These are phyloP conservation scores for Uronychia setigera DNA, from an alignment of 73 alveolate genomes.

Conservation along the genomic window DNA sequence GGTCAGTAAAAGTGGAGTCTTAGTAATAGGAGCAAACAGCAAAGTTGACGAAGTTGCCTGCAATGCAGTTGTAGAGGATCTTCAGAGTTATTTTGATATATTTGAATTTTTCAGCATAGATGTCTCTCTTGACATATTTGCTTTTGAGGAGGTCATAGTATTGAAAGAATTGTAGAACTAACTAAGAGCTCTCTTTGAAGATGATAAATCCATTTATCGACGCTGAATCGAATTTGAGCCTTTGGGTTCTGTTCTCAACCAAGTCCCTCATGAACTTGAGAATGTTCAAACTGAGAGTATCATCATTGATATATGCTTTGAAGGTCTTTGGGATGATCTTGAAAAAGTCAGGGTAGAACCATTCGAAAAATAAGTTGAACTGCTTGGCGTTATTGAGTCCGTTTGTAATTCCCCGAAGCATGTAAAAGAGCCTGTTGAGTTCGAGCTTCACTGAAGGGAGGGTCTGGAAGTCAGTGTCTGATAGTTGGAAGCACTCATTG, in stretches of 20 bases:
- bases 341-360: slow-evolving; percentile 62
- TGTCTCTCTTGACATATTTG: slow-evolving; percentile 39
- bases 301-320: slow-evolving; percentile 26
- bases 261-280: slow-evolving; percentile 48
- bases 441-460: slow-evolving; percentile 1
- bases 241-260: slow-evolving; percentile 41
- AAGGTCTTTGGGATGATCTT: slow-evolving; percentile 36
- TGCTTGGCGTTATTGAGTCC: slow-evolving; percentile 44
- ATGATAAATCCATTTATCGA: slow-evolving; percentile 44
- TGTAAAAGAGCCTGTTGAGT: slow-evolving; percentile 38
- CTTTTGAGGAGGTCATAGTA: slow-evolving; percentile 11
- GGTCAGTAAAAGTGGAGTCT: slow-evolving; percentile 47
- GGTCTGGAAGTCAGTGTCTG: neutral
- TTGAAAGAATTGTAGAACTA: slow-evolving; percentile 30
- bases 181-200: slow-evolving; percentile 51
- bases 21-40: slow-evolving; percentile 51
- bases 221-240: slow-evolving; percentile 54
- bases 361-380: slow-evolving; percentile 57
- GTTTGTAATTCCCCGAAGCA: slow-evolving; percentile 48
- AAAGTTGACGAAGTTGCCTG: slow-evolving; percentile 58
- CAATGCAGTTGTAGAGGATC: slow-evolving; percentile 29
- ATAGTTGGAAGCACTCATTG: neutral
- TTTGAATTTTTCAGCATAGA: slow-evolving; percentile 47
- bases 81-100: slow-evolving; percentile 20
- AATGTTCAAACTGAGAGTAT: slow-evolving; percentile 22